Conservation (phyloP, 2,329 filamentous ascomycete species). For the Colletotrichum eleusines region DNA sequence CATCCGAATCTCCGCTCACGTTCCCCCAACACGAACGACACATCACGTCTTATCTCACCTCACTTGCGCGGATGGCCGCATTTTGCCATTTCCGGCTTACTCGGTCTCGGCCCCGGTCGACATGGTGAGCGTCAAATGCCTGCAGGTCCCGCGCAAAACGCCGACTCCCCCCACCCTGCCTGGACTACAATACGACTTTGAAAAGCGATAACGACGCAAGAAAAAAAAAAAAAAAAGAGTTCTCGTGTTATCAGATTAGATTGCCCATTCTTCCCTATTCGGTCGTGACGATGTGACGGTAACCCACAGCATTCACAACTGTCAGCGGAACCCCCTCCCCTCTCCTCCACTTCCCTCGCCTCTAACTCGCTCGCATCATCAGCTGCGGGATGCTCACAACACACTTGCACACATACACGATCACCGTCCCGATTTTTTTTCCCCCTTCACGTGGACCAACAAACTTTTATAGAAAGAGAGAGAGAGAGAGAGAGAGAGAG, state of each 20-base stretch:
- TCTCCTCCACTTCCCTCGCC: slow-evolving; percentile 17
- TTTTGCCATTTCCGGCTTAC: not conserved
- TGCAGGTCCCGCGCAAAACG: not conserved
- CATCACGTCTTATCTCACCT: not conserved
- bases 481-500: not conserved
- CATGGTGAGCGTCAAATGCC: not conserved
- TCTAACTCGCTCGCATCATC: slow-evolving; percentile 20
- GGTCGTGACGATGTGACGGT: not conserved
- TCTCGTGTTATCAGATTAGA: not conserved
- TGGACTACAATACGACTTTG: not conserved
- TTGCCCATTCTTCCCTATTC: not conserved
- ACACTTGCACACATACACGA: not conserved
- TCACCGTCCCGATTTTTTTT: not conserved
- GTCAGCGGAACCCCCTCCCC: not conserved
- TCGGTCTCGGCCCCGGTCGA: not conserved
- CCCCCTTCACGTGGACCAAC: slow-evolving; percentile 22
- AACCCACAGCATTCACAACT: not conserved
- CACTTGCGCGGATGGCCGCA: not conserved
- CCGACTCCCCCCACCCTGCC: not conserved
- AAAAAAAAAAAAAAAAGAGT: not conserved
- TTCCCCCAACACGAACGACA: not conserved
- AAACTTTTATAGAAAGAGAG: not conserved
- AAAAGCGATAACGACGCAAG: not conserved
- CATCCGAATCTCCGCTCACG: not conserved
- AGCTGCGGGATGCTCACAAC: slow-evolving; percentile 15